A percentile compares a stretch with the other conserved stretches of the same genome.
Evolutionary conservation across 768 basidiomycete genomes (phyloP).

Genomic region (Rhizopogon sp.): DNA sequence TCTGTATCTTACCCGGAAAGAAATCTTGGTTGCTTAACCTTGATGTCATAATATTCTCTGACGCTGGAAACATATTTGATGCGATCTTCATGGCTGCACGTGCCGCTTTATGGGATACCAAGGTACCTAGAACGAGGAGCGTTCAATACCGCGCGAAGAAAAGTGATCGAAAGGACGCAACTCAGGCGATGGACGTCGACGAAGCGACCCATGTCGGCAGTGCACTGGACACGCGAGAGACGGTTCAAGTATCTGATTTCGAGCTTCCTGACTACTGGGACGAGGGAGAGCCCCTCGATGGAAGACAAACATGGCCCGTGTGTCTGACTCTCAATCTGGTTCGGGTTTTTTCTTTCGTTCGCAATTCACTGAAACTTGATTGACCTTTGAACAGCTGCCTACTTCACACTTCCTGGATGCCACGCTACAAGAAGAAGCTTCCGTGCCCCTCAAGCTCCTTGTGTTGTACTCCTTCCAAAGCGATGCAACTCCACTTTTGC

Average conservation of each 20-base stretch:
- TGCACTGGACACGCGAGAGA: constrained; percentile 52
- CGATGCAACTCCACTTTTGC: constrained; percentile 36
- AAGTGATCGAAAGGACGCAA: constrained; percentile 20
- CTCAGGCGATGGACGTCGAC: constrained; percentile 51
- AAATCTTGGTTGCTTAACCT: constrained; percentile 76
- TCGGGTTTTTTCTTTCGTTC: constrained; percentile 18
- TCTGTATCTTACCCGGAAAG: constrained; percentile 51
- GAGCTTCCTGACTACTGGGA: constrained; percentile 88
- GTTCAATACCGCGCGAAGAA: constrained; percentile 61
- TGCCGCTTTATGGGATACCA: constrained; percentile 78
- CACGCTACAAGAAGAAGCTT: constrained; percentile 63
- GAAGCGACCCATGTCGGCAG: constrained; percentile 29
- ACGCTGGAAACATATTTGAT: constrained; percentile 73
- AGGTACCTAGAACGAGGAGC: constrained; percentile 66
- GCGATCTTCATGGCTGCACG: constrained; percentile 75
- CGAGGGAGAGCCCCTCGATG: constrained; percentile 64
- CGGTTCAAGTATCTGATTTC: constrained; percentile 63
- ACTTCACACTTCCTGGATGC: constrained; percentile 72
- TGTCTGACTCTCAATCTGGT: constrained; percentile 78
- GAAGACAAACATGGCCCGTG: constrained; percentile 67
- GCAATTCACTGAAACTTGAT: not conserved
- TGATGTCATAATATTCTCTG: constrained; percentile 69
- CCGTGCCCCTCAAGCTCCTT: constrained; percentile 56
- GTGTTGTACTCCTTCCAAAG: constrained; percentile 58
- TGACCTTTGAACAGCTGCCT: constrained; percentile 39